phyloP scores from a whole-genome alignment of 257 asterid genomes.

The Solanum tarapatanum region DNA sequence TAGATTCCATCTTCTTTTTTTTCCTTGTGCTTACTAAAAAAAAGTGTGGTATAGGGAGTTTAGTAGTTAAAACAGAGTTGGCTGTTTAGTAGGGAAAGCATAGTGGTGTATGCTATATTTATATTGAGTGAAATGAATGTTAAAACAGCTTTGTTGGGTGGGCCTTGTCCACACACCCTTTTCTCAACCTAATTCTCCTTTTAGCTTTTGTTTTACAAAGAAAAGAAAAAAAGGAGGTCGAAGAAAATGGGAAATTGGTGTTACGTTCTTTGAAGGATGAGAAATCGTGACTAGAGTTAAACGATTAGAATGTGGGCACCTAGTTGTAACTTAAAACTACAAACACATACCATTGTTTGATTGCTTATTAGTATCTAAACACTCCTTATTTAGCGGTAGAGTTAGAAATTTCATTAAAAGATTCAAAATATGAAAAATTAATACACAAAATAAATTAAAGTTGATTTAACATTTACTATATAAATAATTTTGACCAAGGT shows the following conservation, averaged over 20 bases:
- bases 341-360: not conserved
- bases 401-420: rapidly evolving
- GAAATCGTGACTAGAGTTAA: not conserved
- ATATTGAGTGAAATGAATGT: not conserved
- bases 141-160: not conserved
- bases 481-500: not conserved
- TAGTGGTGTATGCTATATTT: not conserved
- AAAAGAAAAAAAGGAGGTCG: not conserved
- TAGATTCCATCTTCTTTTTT: constrained; percentile 23
- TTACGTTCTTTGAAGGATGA: not conserved
- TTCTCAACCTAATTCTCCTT: not conserved
- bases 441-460: not conserved
- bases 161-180: not conserved
- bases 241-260: not conserved
- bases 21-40: not conserved
- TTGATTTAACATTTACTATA: too few relatives aligned
- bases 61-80: constrained; percentile 7
- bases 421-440: not conserved
- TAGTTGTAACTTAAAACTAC: not conserved
- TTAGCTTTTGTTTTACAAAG: not conserved
- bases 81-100: not conserved
- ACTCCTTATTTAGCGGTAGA: rapidly evolving
- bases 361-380: not conserved
- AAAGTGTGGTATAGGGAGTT: not conserved
- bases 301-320: not conserved